Evolutionary conservation across 176 grass and related monocot species (phyloP), one percentile per base, ranked within the genome.

Genomic region (Oryza punctata): DNA sequence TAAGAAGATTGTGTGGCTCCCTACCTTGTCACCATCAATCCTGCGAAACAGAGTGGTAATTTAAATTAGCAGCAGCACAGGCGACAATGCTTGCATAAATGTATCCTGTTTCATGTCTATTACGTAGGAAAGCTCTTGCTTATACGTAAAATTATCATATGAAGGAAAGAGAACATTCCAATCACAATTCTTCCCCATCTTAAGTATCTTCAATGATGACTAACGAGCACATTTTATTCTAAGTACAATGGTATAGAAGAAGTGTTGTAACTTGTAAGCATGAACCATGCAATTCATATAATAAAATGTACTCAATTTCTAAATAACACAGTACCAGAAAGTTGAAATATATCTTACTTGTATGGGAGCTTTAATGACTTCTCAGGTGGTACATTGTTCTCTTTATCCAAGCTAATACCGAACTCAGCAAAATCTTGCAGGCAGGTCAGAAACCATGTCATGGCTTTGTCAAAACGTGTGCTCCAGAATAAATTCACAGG

Each of bases 401-500:
- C 86, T 87, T 89, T 89, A 88, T 99, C 97, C 21, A 89, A 79
- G 38, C 67, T 87, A 85, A 90, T 73, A 46, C 93, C 89, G 33
- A 96, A 96, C 76, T 99, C 97, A 0, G 97, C 83, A 45, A 99
- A 99, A 67, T 99, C 97, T 87, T 96, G 94, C 28, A 99, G 88
- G 87, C 93, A 96, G 65, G 97, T 99, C 24, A 96, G 85, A 76
- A 96, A 99, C 75, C 92, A 91, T 83, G 89, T 94, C 97, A 99
- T 99, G 23, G 93, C 97, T 89, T 99, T 99, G 85, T 99, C 93
- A 75, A 94, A 99, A 30, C 97, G 83, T 37, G 93, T 99, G 86
- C 91, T 99, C 97, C 96, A 99, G 76, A 99, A 99, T 83, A 99
- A 87, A 88, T 99, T 99, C 44, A 99, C 97, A 21, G 97, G 97